Evolutionary conservation across 1,139 yeast genomes (phyloP).

Genomic region (Meyerozyma sp.): DNA sequence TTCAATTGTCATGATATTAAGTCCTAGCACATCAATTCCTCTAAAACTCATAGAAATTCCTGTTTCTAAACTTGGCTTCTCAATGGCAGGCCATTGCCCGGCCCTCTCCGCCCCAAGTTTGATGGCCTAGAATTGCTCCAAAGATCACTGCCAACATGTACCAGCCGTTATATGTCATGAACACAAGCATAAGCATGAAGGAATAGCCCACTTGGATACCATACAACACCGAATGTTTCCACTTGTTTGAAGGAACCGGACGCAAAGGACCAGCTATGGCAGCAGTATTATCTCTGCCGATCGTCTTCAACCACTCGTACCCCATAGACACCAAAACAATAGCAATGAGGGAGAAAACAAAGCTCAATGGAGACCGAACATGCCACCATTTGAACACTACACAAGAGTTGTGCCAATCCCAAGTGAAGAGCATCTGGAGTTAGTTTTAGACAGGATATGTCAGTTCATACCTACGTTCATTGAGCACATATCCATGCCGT

Average conservation of each 20-base stretch:
- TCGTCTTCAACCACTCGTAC: conserved; percentile 53
- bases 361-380: conserved; percentile 45
- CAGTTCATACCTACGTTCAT: conserved; percentile 41
- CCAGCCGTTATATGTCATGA: conserved; percentile 86
- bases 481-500: conserved; percentile 43
- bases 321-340: conserved; percentile 48
- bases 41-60: background rate
- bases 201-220: conserved; percentile 76
- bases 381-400: conserved; percentile 80
- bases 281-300: conserved; percentile 12
- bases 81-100: conserved; percentile 49
- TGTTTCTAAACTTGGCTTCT: background rate
- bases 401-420: conserved; percentile 73
- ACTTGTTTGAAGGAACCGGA: conserved; percentile 8
- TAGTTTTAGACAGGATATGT: background rate
- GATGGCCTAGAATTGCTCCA: conserved; percentile 67
- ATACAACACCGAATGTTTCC: conserved; percentile 44
- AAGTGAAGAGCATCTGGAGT: conserved; percentile 65
- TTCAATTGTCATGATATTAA: background rate
- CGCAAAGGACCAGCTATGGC: conserved; percentile 26
- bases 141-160: conserved; percentile 65
- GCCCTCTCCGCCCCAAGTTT: conserved; percentile 44
- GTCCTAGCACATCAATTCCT: background rate
- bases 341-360: conserved; percentile 47
- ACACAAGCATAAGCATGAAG: conserved; percentile 70